Evolutionary conservation across 2,329 filamentous ascomycete genomes (phyloP), one percentile per base, ranked within the genome.

Genomic region (Thyridium curvatum): DNA sequence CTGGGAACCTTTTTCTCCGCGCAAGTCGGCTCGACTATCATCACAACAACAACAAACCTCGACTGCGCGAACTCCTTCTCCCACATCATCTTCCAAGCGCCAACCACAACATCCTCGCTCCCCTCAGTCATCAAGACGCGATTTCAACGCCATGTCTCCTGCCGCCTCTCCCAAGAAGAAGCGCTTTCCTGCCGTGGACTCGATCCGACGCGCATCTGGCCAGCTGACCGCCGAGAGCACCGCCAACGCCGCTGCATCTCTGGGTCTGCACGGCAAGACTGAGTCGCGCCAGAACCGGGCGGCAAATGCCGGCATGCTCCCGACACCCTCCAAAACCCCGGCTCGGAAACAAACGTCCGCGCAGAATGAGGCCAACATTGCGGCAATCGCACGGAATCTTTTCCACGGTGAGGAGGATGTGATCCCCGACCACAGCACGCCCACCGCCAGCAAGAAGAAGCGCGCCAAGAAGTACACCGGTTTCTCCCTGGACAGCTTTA

Each of bases 281-380:
- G 35, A 59, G 35, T 53, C 62, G 14, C 60, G 61, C 39, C 50
- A 42, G 38, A 39, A 41, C 17, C 33, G 43, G 17, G 41, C 43
- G 5, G 36, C 40, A 18, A 38, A 56, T 39, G 51, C 60, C 39
- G 71, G 68, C 46, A 84, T 86, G 73, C 74, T 90, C 34, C 84
- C 83, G 13, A 91, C 86, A 3, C 86, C 86, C 3, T 75, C 79
- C 47, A 90, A 90, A 66, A 91, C 86, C 3, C 86, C 80, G 1
- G 56, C 71, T 3, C 73, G 74, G 59, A 86, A 84, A 66, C 68
- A 73, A 34, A 68, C 70, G 2, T 68, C 66, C 14, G 64, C 66
- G 51, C 68, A 74, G 53, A 66, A 66, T 18, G 61, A 67, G 37
- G 65, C 70, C 44, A 68, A 69, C 35, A 69, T 82, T 41, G 65